Evolutionary conservation across 306 rosid genomes (phyloP).

Genomic region (Gastrolobium villosum): DNA sequence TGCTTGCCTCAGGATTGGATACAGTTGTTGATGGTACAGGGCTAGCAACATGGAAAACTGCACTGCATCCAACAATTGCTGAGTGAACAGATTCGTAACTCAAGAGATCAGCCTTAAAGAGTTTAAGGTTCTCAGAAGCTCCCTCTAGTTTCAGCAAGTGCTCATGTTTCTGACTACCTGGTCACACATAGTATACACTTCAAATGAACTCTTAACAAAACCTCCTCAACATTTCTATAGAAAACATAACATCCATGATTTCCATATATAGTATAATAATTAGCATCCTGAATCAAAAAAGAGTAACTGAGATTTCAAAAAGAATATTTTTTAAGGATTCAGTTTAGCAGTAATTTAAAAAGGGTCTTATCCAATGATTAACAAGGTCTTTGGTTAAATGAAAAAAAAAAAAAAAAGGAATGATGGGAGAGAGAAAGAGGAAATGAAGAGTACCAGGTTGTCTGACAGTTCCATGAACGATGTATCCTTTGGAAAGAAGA

Average conservation of each 20-base stretch:
- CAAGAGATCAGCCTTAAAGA: constrained; percentile 58
- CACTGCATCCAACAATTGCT: constrained; percentile 56
- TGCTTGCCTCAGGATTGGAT: constrained; percentile 54
- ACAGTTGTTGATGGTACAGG: constrained; percentile 56
- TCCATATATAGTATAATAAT: neutral
- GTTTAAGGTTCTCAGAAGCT: constrained; percentile 57
- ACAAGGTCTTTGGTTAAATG: neutral
- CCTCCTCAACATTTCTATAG: neutral
- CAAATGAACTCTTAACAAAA: neutral
- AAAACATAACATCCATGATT: constrained; percentile 2
- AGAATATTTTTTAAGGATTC: neutral
- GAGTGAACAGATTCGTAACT: constrained; percentile 50
- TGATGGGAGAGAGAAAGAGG: neutral
- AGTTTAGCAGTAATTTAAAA: neutral
- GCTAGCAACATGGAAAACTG: constrained; percentile 66
- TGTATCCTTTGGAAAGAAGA: constrained; percentile 73
- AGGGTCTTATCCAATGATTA: neutral
- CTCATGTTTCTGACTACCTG: constrained; percentile 54
- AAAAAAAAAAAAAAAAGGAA: neutral
- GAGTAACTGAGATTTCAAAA: neutral
- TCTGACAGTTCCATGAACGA: constrained; percentile 78
- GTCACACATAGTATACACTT: neutral
- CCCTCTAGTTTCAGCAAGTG: constrained; percentile 50
- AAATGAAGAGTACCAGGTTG: constrained; percentile 55
- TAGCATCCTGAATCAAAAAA: neutral